These are phyloP conservation scores for Tylopilus orsonianus DNA, from an alignment of 1,284 basidiomycete species.

Conservation along the genomic window DNA sequence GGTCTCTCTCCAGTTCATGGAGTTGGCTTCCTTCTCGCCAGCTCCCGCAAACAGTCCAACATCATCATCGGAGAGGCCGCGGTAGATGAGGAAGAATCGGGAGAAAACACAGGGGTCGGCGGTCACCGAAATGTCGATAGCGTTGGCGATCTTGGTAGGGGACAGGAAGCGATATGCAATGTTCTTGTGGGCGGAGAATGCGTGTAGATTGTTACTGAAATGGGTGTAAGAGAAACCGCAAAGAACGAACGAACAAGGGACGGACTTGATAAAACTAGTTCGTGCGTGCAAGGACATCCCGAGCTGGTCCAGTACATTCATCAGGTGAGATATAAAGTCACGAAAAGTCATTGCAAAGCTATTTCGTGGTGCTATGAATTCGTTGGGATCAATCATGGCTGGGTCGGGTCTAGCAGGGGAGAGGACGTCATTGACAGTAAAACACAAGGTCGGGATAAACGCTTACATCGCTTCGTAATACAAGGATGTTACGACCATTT, in stretches of 20 bases:
- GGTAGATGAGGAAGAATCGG: slow-evolving; percentile 80
- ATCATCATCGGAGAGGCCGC: slow-evolving; percentile 78
- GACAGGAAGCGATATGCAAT: slow-evolving; percentile 84
- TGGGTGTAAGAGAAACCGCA: slow-evolving; percentile 1
- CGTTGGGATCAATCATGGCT: slow-evolving; percentile 66
- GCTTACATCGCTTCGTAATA: slow-evolving; percentile 78
- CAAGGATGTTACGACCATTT: slow-evolving; percentile 70
- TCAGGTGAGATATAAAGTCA: slow-evolving; percentile 76
- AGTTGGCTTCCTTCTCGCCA: slow-evolving; percentile 80
- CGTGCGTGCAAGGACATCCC: slow-evolving; percentile 77
- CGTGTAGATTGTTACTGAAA: slow-evolving; percentile 66
- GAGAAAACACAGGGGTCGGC: slow-evolving; percentile 76
- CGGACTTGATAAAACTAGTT: slow-evolving; percentile 75
- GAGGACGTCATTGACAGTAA: slow-evolving; percentile 4
- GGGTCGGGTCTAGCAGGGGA: slow-evolving; percentile 59
- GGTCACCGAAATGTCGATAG: slow-evolving; percentile 81
- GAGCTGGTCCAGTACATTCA: slow-evolving; percentile 73
- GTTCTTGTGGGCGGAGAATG: slow-evolving; percentile 73
- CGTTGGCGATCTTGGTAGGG: slow-evolving; percentile 71
- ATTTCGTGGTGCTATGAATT: slow-evolving; percentile 74
- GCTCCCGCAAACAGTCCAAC: slow-evolving; percentile 68
- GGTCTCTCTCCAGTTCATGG: slow-evolving; percentile 72
- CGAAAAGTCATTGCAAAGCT: slow-evolving; percentile 77
- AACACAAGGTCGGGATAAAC: background rate
- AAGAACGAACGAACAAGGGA: slow-evolving; percentile 4